Percentiles rank a stretch among this genome's conserved stretches.
Conservation (phyloP, 106 monocot species). For the Acanthochlamys bracteata region DNA sequence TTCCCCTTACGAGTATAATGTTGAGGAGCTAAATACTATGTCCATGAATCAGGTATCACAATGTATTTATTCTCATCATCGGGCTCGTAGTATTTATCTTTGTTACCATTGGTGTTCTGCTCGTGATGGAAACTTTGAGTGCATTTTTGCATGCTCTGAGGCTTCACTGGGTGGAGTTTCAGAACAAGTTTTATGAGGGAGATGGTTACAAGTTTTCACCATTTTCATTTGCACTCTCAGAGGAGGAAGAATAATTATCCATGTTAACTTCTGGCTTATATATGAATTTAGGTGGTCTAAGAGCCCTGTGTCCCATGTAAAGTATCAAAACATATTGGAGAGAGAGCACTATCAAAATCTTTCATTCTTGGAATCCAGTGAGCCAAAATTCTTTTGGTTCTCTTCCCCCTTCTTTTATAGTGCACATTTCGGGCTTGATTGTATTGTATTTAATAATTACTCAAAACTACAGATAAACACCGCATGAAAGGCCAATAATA, state of each 20-base stretch:
- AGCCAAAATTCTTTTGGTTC: too few species aligned
- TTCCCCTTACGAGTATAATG: not conserved
- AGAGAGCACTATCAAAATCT: not conserved
- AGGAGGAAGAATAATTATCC: constrained; percentile 51
- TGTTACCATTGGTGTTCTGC: constrained; percentile 84
- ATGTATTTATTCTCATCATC: constrained; percentile 53
- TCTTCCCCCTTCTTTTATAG: too few species aligned
- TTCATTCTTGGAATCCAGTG: not conserved
- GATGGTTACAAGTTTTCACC: constrained; percentile 96
- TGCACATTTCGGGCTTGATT: too few species aligned
- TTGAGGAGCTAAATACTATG: not conserved
- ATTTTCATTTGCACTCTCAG: constrained; percentile 58
- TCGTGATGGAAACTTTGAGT: constrained; percentile 95
- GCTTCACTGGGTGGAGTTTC: constrained; percentile 99
- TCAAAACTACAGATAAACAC: too few species aligned
- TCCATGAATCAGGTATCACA: constrained; percentile 54
- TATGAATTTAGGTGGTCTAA: not conserved
- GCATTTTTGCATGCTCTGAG: constrained; percentile 96
- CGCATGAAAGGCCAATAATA: too few species aligned
- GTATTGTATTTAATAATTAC: too few species aligned
- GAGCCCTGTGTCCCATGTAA: not conserved
- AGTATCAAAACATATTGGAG: not conserved
- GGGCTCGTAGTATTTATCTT: constrained; percentile 71
- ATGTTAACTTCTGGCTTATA: not conserved
- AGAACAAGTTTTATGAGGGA: constrained; percentile 96